phyloP scores from a whole-genome alignment of 441 rosid genomes.

The Populus hybrid region DNA sequence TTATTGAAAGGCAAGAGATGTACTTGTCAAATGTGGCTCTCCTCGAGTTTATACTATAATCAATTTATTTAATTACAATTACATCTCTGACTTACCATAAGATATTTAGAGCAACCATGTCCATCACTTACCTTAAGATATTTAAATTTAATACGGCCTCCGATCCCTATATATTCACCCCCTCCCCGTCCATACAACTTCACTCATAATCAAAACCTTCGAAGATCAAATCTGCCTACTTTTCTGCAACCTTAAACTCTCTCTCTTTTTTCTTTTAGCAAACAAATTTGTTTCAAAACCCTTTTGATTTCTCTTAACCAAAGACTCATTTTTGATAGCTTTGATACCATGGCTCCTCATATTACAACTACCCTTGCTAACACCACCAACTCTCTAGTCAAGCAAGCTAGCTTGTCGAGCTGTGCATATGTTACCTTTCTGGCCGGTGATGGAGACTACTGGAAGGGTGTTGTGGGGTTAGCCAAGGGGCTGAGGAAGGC shows the following conservation, averaged over 20 bases:
- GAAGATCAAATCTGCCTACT: neutral
- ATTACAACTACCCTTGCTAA: conserved; percentile 4
- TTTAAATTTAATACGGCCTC: neutral
- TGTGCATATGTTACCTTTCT: conserved; percentile 73
- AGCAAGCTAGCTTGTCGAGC: conserved; percentile 31
- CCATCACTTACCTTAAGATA: neutral
- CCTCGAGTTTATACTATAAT: too few relatives aligned
- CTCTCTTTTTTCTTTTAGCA: neutral
- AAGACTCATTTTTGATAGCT: neutral
- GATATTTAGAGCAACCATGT: neutral
- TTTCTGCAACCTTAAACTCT: neutral
- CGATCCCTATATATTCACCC: neutral
- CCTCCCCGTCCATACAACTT: neutral
- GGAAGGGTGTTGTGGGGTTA: conserved; percentile 85
- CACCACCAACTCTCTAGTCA: conserved; percentile 10
- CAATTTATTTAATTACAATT: too few relatives aligned
- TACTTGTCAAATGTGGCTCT: too few relatives aligned
- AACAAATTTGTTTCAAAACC: neutral
- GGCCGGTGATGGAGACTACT: conserved; percentile 73
- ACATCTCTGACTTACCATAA: neutral
- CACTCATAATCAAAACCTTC: neutral
- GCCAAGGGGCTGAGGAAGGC: conserved; percentile 81
- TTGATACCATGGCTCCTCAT: conserved; percentile 35
- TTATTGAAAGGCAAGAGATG: too few relatives aligned
- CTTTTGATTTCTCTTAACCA: neutral